A percentile compares a stretch with the other conserved stretches of the same genome.
These are phyloP conservation scores for Vaccinium vitisidaea DNA, from an alignment of 148 eudicot genomes.

Conservation along the genomic window DNA sequence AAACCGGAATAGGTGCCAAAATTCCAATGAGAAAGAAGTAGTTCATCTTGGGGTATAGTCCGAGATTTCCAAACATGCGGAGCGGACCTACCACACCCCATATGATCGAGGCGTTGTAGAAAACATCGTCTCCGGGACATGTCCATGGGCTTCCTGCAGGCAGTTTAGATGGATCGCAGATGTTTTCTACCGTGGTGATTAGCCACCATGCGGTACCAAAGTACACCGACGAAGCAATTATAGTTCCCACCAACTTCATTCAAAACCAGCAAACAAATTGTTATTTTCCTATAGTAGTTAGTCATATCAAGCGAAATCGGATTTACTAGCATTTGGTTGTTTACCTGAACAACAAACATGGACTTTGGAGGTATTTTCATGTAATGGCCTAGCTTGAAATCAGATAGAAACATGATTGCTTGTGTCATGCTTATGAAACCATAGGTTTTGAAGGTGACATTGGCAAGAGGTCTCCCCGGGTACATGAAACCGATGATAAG, in stretches of 20 bases:
- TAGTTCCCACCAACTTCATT: slow-evolving; percentile 41
- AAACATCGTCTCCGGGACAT: slow-evolving; percentile 50
- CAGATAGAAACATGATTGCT: slow-evolving; percentile 40
- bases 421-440: slow-evolving; percentile 47
- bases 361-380: slow-evolving; percentile 55
- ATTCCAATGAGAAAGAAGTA: slow-evolving; percentile 42
- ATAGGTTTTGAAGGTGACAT: slow-evolving; percentile 43
- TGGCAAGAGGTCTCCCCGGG: slow-evolving; percentile 49
- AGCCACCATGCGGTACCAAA: slow-evolving; percentile 54
- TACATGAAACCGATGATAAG: slow-evolving; percentile 46
- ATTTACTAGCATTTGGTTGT: neutral
- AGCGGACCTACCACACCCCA: slow-evolving; percentile 56
- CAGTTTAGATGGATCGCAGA: slow-evolving; percentile 28
- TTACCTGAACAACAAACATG: slow-evolving; percentile 51
- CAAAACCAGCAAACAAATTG: neutral
- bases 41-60: slow-evolving; percentile 35
- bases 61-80: slow-evolving; percentile 42
- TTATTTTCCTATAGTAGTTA: neutral
- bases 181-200: slow-evolving; percentile 29
- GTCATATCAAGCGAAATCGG: neutral
- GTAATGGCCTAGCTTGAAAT: slow-evolving; percentile 53
- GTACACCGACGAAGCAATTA: slow-evolving; percentile 40
- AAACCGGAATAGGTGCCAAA: slow-evolving; percentile 36
- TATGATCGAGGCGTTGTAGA: slow-evolving; percentile 50
- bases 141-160: slow-evolving; percentile 57